Percentiles rank a stretch among this genome's conserved stretches.
phyloP scores from a whole-genome alignment of 192 early-diverging fungal genomes.

The Jimgerdemannia flammicorona region DNA sequence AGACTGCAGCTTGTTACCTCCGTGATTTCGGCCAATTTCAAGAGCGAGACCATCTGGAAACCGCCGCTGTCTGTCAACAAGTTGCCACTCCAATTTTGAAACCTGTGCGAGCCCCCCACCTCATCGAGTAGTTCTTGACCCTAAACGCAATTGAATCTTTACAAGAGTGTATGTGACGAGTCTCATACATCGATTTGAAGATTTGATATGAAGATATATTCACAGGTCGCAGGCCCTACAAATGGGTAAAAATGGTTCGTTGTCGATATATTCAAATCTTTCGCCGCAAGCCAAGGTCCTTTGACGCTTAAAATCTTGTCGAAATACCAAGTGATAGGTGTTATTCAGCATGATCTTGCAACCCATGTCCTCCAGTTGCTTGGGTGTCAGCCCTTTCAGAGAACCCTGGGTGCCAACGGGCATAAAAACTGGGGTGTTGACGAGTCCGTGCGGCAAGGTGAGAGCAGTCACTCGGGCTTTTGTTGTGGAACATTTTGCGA shows the following conservation, averaged over 20 bases:
- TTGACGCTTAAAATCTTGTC: not conserved
- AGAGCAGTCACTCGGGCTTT: slow-evolving; percentile 75
- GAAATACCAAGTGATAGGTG: slow-evolving; percentile 74
- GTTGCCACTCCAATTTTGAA: slow-evolving; percentile 79
- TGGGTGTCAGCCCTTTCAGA: slow-evolving; percentile 76
- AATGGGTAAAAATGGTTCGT: not conserved
- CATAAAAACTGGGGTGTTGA: slow-evolving; percentile 85
- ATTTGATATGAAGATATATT: not conserved
- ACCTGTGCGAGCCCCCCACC: slow-evolving; percentile 72
- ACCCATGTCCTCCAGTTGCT: slow-evolving; percentile 68
- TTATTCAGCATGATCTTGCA: slow-evolving; percentile 87
- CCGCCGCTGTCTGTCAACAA: slow-evolving; percentile 81
- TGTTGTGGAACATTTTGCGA: slow-evolving; percentile 76
- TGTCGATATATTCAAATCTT: not conserved
- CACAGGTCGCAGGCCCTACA: slow-evolving; percentile 31
- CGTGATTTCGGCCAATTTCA: slow-evolving; percentile 79
- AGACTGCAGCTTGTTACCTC: slow-evolving; percentile 30
- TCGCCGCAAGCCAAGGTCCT: not conserved
- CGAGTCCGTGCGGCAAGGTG: slow-evolving; percentile 76
- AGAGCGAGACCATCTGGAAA: slow-evolving; percentile 89
- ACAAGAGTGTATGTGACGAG: slow-evolving; percentile 2
- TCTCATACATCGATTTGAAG: not conserved
- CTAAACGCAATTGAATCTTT: slow-evolving; percentile 47
- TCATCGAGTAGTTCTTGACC: slow-evolving; percentile 72
- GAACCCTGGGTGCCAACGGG: slow-evolving; percentile 85